Evolutionary conservation across 495 filamentous ascomycete genomes (phyloP).

Genomic region (Cetradonia linearis): DNA sequence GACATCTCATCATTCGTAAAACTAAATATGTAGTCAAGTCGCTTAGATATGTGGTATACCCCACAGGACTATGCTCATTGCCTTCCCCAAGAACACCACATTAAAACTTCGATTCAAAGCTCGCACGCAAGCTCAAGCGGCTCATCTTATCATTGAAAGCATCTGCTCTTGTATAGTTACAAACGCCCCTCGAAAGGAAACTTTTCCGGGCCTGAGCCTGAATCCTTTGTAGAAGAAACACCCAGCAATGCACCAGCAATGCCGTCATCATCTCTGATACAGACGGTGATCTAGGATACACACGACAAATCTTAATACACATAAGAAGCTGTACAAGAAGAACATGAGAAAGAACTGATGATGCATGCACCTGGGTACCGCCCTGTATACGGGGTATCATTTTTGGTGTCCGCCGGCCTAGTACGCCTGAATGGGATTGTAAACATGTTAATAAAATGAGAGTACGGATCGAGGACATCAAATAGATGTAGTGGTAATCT

Average conservation of each 20-base stretch:
- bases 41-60: conserved; percentile 3
- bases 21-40: neutral
- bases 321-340: conserved; percentile 14
- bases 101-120: neutral
- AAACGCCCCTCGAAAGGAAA: neutral
- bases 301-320: conserved; percentile 10
- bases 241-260: conserved; percentile 4
- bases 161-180: neutral
- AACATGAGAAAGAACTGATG: conserved; percentile 3
- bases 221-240: conserved; percentile 4
- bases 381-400: conserved; percentile 12
- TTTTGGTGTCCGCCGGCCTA: conserved; percentile 8
- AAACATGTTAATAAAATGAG: conserved; percentile 8
- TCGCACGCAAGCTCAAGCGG: neutral
- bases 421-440: conserved; percentile 10
- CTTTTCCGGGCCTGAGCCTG: neutral
- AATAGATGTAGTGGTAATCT: conserved; percentile 34
- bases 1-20: neutral
- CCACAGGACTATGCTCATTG: neutral
- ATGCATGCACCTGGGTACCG: conserved; percentile 8
- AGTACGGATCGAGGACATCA: conserved; percentile 13
- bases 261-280: conserved; percentile 2
- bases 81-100: neutral
- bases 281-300: conserved; percentile 7
- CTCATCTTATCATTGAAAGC: neutral